Conservation (phyloP, 2,329 filamentous ascomycete genomes). For the Aureobasidium namibiae region DNA sequence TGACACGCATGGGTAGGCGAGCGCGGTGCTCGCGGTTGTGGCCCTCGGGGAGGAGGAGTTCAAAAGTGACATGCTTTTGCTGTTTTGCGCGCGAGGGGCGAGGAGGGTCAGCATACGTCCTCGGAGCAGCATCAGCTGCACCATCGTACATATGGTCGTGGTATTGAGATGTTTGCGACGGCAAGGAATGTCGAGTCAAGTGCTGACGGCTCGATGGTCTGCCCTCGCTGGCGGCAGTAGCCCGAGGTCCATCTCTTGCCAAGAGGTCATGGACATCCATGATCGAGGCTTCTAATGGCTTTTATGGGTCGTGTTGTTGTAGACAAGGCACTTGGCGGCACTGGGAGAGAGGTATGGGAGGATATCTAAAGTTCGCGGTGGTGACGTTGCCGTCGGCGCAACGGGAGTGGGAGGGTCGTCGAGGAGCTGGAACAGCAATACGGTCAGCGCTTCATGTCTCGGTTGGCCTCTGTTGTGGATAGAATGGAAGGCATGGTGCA, state of each 20-base stretch:
- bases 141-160: not conserved
- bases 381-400: slow-evolving; percentile 25
- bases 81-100: slow-evolving; percentile 29
- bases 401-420: slow-evolving; percentile 13
- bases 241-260: slow-evolving; percentile 16
- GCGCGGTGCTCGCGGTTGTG: slow-evolving; percentile 58
- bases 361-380: slow-evolving; percentile 12
- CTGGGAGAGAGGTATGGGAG: slow-evolving; percentile 3
- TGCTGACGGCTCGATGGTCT: slow-evolving; percentile 27
- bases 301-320: not conserved
- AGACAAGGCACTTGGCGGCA: not conserved
- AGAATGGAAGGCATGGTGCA: not conserved
- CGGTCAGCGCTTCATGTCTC: slow-evolving; percentile 7
- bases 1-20: slow-evolving; percentile 74
- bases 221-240: slow-evolving; percentile 17
- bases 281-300: not conserved
- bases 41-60: slow-evolving; percentile 61
- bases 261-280: slow-evolving; percentile 33
- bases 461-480: not conserved
- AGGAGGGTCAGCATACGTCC: slow-evolving; percentile 16
- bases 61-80: slow-evolving; percentile 69
- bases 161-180: slow-evolving; percentile 13
- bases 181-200: slow-evolving; percentile 23
- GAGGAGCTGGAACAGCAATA: not conserved
- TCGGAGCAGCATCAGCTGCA: not conserved